These are phyloP conservation scores for Phytopythium mirpurense DNA, from an alignment of 352 stramenopile genomes.

Conservation along the genomic window DNA sequence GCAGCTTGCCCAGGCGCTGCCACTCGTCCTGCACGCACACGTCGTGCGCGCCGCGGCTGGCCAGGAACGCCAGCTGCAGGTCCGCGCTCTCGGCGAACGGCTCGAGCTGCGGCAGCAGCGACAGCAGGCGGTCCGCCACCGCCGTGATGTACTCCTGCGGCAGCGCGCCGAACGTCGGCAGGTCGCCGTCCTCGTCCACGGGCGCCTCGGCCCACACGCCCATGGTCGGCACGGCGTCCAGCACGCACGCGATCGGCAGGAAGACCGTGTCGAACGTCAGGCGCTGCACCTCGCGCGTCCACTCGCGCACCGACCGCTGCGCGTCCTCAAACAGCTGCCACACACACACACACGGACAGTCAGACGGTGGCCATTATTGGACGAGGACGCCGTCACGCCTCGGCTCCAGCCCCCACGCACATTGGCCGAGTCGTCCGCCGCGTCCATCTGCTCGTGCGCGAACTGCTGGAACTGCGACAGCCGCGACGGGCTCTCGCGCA, in stretches of 20 bases:
- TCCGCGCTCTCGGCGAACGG: conserved; percentile 74
- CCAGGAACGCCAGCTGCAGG: conserved; percentile 45
- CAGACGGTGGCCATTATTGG: too few species aligned
- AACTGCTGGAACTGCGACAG: conserved; percentile 51
- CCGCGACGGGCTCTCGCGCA: conserved; percentile 35
- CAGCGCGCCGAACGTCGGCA: conserved; percentile 72
- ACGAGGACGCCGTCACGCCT: too few species aligned
- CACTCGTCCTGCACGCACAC: conserved; percentile 49
- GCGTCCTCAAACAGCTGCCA: conserved; percentile 41
- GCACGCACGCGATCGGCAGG: conserved; percentile 41
- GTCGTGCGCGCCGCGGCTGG: conserved; percentile 41
- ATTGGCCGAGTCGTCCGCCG: neutral
- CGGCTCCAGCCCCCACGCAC: neutral
- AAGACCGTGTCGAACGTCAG: conserved; percentile 78
- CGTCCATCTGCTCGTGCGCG: conserved; percentile 32
- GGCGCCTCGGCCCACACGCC: conserved; percentile 18
- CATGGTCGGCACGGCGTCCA: conserved; percentile 42
- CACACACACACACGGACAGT: neutral
- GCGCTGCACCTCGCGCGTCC: conserved; percentile 50
- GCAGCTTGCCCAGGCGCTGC: conserved; percentile 32
- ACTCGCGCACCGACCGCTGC: conserved; percentile 33
- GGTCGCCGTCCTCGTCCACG: conserved; percentile 15
- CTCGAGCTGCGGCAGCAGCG: conserved; percentile 73
- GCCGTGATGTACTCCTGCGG: conserved; percentile 85
- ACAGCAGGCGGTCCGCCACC: conserved; percentile 73